A percentile compares a stretch with the other conserved stretches of the same genome.
phyloP scores from a whole-genome alignment of 768 basidiomycete species.

The Auriscalpium vulgare region DNA sequence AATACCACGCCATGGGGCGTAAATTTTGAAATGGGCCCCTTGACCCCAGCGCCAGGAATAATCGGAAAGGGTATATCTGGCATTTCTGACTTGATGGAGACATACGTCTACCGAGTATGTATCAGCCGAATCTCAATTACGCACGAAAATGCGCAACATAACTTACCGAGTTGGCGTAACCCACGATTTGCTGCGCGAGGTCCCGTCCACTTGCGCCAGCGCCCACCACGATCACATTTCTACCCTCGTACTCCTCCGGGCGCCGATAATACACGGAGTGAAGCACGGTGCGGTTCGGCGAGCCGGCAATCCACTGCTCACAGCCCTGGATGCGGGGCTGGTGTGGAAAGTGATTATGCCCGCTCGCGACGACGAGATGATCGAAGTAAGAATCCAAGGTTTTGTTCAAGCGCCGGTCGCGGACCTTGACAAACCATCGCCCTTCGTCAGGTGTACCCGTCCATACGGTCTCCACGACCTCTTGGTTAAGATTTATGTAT shows the following conservation, averaged over 20 bases:
- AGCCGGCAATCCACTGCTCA: constrained; percentile 36
- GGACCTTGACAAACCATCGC: constrained; percentile 37
- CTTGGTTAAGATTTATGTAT: constrained; percentile 35
- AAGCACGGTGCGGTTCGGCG: constrained; percentile 30
- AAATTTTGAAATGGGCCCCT: constrained; percentile 43
- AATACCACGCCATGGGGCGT: constrained; percentile 37
- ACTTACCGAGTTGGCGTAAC: constrained; percentile 34
- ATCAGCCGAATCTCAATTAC: constrained; percentile 21
- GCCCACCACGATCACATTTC: constrained; percentile 42
- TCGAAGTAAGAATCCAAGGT: constrained; percentile 30
- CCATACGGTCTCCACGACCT: constrained; percentile 38
- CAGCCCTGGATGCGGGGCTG: constrained; percentile 39
- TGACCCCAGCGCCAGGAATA: constrained; percentile 12
- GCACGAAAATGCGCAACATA: constrained; percentile 25
- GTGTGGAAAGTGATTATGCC: constrained; percentile 46
- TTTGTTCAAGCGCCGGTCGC: constrained; percentile 12
- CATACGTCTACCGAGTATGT: constrained; percentile 34
- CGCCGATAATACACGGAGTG: constrained; percentile 50
- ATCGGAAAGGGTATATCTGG: constrained; percentile 3
- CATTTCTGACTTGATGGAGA: constrained; percentile 23
- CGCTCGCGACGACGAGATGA: constrained; percentile 49
- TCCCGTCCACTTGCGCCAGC: constrained; percentile 42
- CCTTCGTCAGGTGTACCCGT: constrained; percentile 29
- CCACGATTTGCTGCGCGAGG: constrained; percentile 33
- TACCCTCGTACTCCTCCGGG: constrained; percentile 34